Conservation (phyloP, 148 eudicot genomes). For the Mesembryanthemum crystallinum region DNA sequence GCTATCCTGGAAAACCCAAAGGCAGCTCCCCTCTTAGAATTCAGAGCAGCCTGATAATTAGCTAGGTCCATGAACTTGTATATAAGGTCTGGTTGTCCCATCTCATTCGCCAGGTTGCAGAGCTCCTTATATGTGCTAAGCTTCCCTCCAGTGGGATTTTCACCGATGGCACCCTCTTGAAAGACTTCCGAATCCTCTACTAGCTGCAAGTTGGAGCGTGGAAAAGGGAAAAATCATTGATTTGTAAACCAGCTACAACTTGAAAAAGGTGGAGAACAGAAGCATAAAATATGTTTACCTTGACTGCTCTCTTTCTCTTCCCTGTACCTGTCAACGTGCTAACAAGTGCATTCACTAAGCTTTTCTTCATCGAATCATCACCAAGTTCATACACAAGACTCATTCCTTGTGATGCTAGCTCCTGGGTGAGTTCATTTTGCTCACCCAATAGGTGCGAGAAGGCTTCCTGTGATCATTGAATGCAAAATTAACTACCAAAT, state of each 20-base stretch:
- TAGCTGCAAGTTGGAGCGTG: slow-evolving; percentile 48
- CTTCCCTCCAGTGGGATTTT: slow-evolving; percentile 83
- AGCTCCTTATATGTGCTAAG: slow-evolving; percentile 93
- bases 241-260: slow-evolving; percentile 7
- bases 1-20: slow-evolving; percentile 98
- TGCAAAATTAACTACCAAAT: not conserved
- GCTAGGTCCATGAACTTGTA: slow-evolving; percentile 98
- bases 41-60: slow-evolving; percentile 89
- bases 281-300: slow-evolving; percentile 39
- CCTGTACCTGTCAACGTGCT: slow-evolving; percentile 94
- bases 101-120: slow-evolving; percentile 90
- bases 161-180: slow-evolving; percentile 86
- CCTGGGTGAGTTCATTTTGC: slow-evolving; percentile 92
- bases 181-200: slow-evolving; percentile 92
- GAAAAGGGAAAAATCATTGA: slow-evolving; percentile 8
- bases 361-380: slow-evolving; percentile 77
- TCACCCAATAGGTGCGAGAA: slow-evolving; percentile 90
- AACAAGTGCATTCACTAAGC: slow-evolving; percentile 85
- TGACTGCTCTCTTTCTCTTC: slow-evolving; percentile 92
- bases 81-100: slow-evolving; percentile 96
- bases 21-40: slow-evolving; percentile 97
- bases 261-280: not conserved
- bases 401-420: slow-evolving; percentile 95
- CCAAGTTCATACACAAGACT: slow-evolving; percentile 97
- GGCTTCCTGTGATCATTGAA: slow-evolving; percentile 61